Evolutionary conservation across 2,329 filamentous ascomycete species (phyloP).

Genomic region (Colletotrichum theobromicola): DNA sequence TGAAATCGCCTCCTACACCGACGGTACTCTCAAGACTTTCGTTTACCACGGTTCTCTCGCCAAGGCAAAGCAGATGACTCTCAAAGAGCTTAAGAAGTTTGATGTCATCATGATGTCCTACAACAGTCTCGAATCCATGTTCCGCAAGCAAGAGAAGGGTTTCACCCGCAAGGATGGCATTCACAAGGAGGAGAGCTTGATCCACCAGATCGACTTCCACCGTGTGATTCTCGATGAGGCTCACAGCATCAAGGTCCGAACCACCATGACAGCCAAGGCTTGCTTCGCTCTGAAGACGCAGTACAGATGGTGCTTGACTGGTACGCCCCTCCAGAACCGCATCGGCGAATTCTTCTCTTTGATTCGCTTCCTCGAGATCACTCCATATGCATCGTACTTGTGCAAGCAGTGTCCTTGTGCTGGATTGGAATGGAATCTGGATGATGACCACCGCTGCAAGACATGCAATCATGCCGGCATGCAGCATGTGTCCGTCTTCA

Average conservation of each 20-base stretch:
- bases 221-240: slow-evolving; percentile 94
- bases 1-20: slow-evolving; percentile 81
- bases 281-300: slow-evolving; percentile 88
- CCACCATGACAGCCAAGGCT: slow-evolving; percentile 90
- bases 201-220: slow-evolving; percentile 88
- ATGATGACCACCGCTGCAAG: slow-evolving; percentile 73
- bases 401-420: slow-evolving; percentile 88
- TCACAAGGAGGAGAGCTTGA: slow-evolving; percentile 78
- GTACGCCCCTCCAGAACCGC: slow-evolving; percentile 94
- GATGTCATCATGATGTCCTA: slow-evolving; percentile 98
- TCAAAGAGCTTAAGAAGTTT: slow-evolving; percentile 78
- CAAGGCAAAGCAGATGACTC: slow-evolving; percentile 78
- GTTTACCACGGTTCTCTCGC: slow-evolving; percentile 88
- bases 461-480: slow-evolving; percentile 58
- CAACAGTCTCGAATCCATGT: slow-evolving; percentile 88
- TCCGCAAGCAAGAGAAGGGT: slow-evolving; percentile 90
- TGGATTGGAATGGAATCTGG: slow-evolving; percentile 82
- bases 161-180: slow-evolving; percentile 81
- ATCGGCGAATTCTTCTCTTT: slow-evolving; percentile 98
- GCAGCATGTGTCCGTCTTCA: slow-evolving; percentile 71
- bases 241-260: slow-evolving; percentile 91
- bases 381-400: slow-evolving; percentile 91
- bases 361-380: slow-evolving; percentile 86
- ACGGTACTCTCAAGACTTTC: slow-evolving; percentile 87
- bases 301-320: slow-evolving; percentile 95